These are phyloP conservation scores for Fraxinus latifolia DNA, from an alignment of 305 asterid species.

Conservation along the genomic window DNA sequence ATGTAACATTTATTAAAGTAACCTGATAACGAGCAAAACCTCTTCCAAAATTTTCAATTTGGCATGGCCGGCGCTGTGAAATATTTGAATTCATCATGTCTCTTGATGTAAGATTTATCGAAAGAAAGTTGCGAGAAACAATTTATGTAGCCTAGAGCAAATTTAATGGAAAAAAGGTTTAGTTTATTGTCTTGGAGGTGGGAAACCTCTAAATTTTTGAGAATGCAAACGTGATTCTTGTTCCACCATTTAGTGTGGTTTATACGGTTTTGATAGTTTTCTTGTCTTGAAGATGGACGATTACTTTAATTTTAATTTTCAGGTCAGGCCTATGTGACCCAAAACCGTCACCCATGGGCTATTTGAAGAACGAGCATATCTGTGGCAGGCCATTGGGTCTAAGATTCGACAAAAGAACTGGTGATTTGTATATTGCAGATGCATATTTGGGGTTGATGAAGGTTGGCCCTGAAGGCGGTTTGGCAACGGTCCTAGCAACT, in stretches of 20 bases:
- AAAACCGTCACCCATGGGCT: conserved; percentile 53
- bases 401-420: conserved; percentile 67
- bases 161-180: neutral
- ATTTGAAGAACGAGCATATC: conserved; percentile 75
- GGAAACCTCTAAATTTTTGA: neutral
- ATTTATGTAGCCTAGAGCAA: neutral
- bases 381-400: conserved; percentile 96
- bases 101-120: neutral
- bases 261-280: neutral
- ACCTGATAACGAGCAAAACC: neutral
- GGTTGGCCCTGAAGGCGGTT: conserved; percentile 90
- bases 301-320: conserved; percentile 8
- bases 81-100: neutral
- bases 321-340: conserved; percentile 74
- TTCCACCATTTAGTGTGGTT: neutral
- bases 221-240: neutral
- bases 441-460: conserved; percentile 90
- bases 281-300: neutral
- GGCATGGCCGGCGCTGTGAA: neutral
- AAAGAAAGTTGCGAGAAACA: neutral
- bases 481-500: conserved; percentile 63
- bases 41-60: neutral
- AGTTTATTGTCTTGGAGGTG: neutral
- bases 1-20: neutral
- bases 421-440: conserved; percentile 86